Conservation (phyloP, 1,139 yeast genomes). For the Yamadazyma blattariae region DNA sequence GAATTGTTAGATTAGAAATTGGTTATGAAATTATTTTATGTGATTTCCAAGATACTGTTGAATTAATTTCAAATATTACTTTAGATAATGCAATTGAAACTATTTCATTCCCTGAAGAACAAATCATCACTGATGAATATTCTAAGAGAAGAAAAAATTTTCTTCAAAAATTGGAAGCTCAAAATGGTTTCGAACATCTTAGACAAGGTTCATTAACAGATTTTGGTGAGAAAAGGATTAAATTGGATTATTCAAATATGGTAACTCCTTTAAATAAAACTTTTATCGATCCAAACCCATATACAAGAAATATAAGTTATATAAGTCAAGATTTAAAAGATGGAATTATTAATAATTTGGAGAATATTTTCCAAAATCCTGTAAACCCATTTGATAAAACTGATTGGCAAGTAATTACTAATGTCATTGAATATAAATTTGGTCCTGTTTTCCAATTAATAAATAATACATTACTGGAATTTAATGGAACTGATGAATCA, state of each 20-base stretch:
- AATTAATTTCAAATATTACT: conserved; percentile 41
- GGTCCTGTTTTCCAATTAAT: conserved; percentile 41
- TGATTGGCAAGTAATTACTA: conserved; percentile 50
- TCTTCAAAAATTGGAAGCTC: conserved; percentile 18
- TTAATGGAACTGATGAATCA: background rate
- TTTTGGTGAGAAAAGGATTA: conserved; percentile 43
- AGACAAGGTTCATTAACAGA: conserved; percentile 41
- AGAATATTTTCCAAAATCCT: conserved; percentile 19
- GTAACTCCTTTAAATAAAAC: conserved; percentile 51
- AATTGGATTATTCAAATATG: conserved; percentile 47
- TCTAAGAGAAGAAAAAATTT: conserved; percentile 17
- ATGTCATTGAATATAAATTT: conserved; percentile 44
- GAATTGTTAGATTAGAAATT: conserved; percentile 50
- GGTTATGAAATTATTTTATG: conserved; percentile 57
- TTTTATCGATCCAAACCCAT: conserved; percentile 43
- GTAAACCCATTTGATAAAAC: conserved; percentile 37
- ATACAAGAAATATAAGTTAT: conserved; percentile 41
- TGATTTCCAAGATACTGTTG: conserved; percentile 38
- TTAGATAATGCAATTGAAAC: conserved; percentile 30
- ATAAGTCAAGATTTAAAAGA: conserved; percentile 28
- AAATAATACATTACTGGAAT: conserved; percentile 24
- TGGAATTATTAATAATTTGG: conserved; percentile 32
- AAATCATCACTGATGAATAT: conserved; percentile 10
- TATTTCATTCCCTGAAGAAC: conserved; percentile 29
- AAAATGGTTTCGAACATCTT: conserved; percentile 23